Base-by-base conservation (phyloP, 768 basidiomycete genomes). In the Scleroderma bovista region DNA sequence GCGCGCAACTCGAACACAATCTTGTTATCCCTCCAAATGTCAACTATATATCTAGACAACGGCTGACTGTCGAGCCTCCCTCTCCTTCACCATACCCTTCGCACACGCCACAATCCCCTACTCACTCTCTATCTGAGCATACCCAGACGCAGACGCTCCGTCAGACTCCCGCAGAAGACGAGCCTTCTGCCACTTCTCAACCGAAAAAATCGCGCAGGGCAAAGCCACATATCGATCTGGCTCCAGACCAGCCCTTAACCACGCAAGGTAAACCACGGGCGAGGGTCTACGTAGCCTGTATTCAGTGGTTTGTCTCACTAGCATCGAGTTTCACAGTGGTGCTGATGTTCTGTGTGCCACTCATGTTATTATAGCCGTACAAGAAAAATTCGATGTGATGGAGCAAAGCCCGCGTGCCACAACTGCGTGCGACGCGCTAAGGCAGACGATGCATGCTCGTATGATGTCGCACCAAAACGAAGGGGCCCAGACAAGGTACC, bases 361-460 rank as follows among this genome's bases (percentile, higher is more conserved):
- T 51, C 23, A 17, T 23, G 24, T 32, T 51, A 41, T 61, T 46
- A 16, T 55, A 90, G 88, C 60, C 87, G 88, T 22, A 77, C 74
- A 15, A 78, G 87, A 22, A 91, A 91, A 60, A 88, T 86, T 54
- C 81, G 88, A 5, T 91, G 88, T 63, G 88, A 90, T 62, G 88
- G 88, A 47, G 82, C 83, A 9, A 88, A 83, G 55, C 88, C 88
- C 10, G 59, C 73, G 10, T 91, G 88, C 60, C 79, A 85, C 59
- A 88, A 88, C 59, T 91, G 88, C 59, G 66, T 69, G 36, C 79
- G 78, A 54, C 76, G 84, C 34, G 51, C 70, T 12, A 72, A 66
- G 42, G 67, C 68, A 12, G 64, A 58, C 56, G 69, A 62, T 39
- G 74, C 76, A 41, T 91, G 88, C 61, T 62, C 69, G 45, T 91